Base-by-base conservation (phyloP, 2,329 filamentous ascomycete genomes). In the Lachnellula suecica region DNA sequence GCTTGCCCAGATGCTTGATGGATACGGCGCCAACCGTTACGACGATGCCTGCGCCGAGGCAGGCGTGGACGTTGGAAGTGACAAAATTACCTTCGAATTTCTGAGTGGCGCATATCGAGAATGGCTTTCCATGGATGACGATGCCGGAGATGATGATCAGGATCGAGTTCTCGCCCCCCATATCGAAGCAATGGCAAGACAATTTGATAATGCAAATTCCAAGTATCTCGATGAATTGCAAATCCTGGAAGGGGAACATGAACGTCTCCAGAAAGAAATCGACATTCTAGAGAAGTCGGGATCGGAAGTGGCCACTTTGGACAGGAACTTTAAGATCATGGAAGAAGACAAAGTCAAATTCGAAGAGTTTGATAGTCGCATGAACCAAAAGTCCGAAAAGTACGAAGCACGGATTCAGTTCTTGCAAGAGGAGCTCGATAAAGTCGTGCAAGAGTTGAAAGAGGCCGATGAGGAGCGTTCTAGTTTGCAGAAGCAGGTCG, bases 291-390 rank as follows among this genome's bases (percentile, higher is more conserved):
- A 96, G 66, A 94, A 95, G 68, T 87, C 86, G 11, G 91, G 88
- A 0, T 91, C 91, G 0, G 87, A 95, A 66, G 84, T 94, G 23
- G 87, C 86, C 3, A 86, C 91, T 51, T 75, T 97, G 22, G 92
- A 97, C 68, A 87, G 92, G 63, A 84, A 93, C 65, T 96, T 93
- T 76, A 89, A 91, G 66, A 93, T 97, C 50, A 84, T 99, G 72
- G 91, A 96, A 68, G 91, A 95, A 63, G 95, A 99, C 72, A 92
- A 88, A 65, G 81, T 87, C 66, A 97, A 99, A 67, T 99, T 97
- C 62, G 92, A 97, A 66, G 87, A 91, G 66, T 99, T 97, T 77
- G 97, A 97, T 68, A 83, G 85, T 37, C 83, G 87, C 27, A 91
- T 96, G 60, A 81, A 89, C 64, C 85, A 87, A 55, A 90, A 93